These are phyloP conservation scores for Neoscytalidium dimidiatum DNA, from an alignment of 2,329 filamentous ascomycete genomes.

Conservation along the genomic window DNA sequence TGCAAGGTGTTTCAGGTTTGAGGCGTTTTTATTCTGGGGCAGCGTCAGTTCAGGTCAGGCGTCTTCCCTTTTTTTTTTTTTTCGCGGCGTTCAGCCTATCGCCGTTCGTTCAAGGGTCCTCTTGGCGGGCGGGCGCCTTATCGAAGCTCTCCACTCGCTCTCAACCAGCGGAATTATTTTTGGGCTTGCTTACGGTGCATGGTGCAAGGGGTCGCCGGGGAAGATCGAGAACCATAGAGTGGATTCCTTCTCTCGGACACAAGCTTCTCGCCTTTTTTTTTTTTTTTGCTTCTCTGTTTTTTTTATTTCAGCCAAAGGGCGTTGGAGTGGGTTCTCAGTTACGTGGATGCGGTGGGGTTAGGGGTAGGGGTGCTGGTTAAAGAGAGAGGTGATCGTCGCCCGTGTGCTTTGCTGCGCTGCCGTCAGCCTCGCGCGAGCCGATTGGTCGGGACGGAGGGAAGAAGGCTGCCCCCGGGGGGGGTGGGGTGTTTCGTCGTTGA, in stretches of 20 bases:
- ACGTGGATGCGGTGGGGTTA: not conserved
- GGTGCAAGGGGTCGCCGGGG: not conserved
- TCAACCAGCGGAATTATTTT: no score
- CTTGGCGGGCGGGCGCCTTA: not conserved
- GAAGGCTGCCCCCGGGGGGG: no score
- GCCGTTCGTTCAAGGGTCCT: not conserved
- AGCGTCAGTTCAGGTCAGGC: constrained; percentile 1
- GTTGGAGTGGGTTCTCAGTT: not conserved
- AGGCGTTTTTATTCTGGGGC: not conserved
- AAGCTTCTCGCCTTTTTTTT: not conserved
- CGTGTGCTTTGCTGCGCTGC: not conserved
- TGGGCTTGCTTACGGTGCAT: not conserved
- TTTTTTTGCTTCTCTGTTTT: not conserved
- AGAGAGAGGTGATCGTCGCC: not conserved
- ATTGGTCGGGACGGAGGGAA: not conserved
- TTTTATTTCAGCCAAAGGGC: not conserved
- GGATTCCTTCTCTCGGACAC: not conserved
- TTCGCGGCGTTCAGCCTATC: not conserved
- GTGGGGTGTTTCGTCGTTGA: not conserved
- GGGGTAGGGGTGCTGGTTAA: not conserved
- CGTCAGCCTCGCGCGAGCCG: not conserved
- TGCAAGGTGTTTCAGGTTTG: constrained; percentile 13
- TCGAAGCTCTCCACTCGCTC: not conserved
- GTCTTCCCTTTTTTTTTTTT: not conserved
- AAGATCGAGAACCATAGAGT: not conserved